Base-by-base conservation (phyloP, 345 rosid species). In the Linum lewisii region DNA sequence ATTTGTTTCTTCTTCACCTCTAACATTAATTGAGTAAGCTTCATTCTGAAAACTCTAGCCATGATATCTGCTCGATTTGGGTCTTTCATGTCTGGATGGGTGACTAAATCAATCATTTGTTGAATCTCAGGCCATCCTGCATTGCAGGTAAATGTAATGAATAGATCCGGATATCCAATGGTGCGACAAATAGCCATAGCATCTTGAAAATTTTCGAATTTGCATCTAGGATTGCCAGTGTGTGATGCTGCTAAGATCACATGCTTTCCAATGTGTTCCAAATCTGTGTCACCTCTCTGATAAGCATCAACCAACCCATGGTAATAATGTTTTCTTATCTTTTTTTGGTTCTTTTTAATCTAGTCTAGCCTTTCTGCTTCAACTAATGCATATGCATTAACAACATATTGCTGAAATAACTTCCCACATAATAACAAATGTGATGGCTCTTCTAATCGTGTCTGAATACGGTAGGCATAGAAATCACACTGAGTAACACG, bases 101-200 rank as follows among this genome's bases (percentile, higher is more conserved):
- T 6, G 1, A 19, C 2, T 1, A 62, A 16, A 10, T 21, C 2
- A 2, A 4, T 34, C 38, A 34, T 34, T 34, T 4, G 9, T 9
- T 49, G 10, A 22, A 67, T 44, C 25, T 61, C 37, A 18, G 60
- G 61, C 61, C 65, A 67, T 1, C 54, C 60, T 15, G 32, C 44
- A 51, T 67, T 67, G 14, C 32, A 24, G 0, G 66, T 67, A 18
- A 67, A 60, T 1, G 71, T 67, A 0, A 67, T n/a, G n/a, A 67
- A 67, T 0, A 60, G 18, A 54, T 66, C 2, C 7, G 64, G 70
- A 37, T 36, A n/a, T 0, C 60, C 25, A 1, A 6, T 13, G 11
- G 1, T 11, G 0, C 38, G 19, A 37, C 24, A 64, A 24, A 52
- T 61, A 26, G 44, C 49, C 69, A 37, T 59, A 36, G 24, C 34